Conservation (phyloP, 176 grass and related monocot genomes). For the Guadua angustifolia region DNA sequence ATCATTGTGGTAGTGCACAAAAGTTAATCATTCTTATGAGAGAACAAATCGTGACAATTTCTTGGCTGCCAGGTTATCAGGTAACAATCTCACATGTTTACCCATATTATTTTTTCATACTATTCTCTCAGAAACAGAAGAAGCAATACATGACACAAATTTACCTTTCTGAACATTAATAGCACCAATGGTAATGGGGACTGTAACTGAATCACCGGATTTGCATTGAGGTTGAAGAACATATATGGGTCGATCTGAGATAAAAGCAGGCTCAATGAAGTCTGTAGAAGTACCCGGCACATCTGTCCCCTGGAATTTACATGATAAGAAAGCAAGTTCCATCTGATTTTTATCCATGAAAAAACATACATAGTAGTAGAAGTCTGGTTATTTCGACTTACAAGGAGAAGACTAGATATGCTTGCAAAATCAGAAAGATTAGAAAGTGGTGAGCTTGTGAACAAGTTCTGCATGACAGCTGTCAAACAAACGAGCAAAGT, state of each 20-base stretch:
- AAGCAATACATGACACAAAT: neutral
- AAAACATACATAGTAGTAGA: slow-evolving; percentile 3
- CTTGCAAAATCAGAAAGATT: slow-evolving; percentile 50
- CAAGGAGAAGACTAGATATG: slow-evolving; percentile 51
- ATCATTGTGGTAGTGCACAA: neutral
- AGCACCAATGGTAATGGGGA: slow-evolving; percentile 25
- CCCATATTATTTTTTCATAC: neutral
- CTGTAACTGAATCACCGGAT: slow-evolving; percentile 37
- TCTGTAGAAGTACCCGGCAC: slow-evolving; percentile 39
- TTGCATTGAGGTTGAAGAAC: slow-evolving; percentile 54
- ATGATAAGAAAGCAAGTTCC: slow-evolving; percentile 17
- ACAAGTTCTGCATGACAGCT: slow-evolving; percentile 62
- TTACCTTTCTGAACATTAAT: slow-evolving; percentile 61
- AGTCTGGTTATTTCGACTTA: slow-evolving; percentile 46
- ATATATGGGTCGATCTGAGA: slow-evolving; percentile 49
- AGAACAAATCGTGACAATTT: slow-evolving; percentile 6
- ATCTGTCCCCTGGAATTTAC: slow-evolving; percentile 54
- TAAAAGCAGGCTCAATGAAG: slow-evolving; percentile 51
- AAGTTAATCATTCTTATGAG: slow-evolving; percentile 15
- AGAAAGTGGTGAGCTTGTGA: slow-evolving; percentile 36
- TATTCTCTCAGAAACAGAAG: slow-evolving; percentile 2
- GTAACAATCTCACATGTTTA: neutral
- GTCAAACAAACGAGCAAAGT: slow-evolving; percentile 34
- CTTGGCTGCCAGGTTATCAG: neutral
- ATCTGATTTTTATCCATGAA: neutral